phyloP scores from a whole-genome alignment of 2,329 filamentous ascomycete genomes.

The Pseudomassariella vexata region DNA sequence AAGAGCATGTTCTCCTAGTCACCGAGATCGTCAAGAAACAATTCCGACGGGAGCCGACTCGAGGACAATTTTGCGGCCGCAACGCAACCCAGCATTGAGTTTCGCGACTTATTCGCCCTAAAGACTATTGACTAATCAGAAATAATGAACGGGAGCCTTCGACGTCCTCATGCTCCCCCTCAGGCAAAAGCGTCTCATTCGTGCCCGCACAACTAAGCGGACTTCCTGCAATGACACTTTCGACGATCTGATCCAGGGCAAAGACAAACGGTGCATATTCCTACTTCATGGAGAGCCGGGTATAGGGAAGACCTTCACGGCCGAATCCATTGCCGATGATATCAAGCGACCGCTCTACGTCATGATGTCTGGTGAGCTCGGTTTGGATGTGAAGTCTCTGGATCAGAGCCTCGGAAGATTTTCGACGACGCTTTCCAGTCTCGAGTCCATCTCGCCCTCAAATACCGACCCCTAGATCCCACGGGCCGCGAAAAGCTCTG shows the following conservation, averaged over 20 bases:
- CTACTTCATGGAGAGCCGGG: slow-evolving; percentile 9
- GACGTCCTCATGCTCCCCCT: slow-evolving; percentile 8
- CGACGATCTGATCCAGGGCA: slow-evolving; percentile 8
- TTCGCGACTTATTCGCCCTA: no score
- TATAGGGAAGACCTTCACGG: slow-evolving; percentile 5
- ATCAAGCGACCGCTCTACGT: slow-evolving; percentile 11
- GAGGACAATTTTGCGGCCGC: no score
- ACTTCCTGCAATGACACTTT: slow-evolving; percentile 4
- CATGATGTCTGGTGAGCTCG: slow-evolving; percentile 12
- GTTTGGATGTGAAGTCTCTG: slow-evolving; percentile 8
- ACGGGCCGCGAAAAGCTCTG: neutral
- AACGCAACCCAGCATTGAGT: no score
- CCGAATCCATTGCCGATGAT: slow-evolving; percentile 8
- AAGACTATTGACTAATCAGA: no score
- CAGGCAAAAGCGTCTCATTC: slow-evolving; percentile 10
- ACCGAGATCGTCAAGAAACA: no score
- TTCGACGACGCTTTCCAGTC: slow-evolving; percentile 1
- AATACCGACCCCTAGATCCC: neutral
- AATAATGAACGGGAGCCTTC: slow-evolving; percentile 8
- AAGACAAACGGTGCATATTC: slow-evolving; percentile 10
- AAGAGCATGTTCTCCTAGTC: no score
- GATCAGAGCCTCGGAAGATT: slow-evolving; percentile 7
- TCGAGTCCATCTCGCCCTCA: slow-evolving; percentile 1
- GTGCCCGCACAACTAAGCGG: slow-evolving; percentile 8
- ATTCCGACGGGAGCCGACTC: no score